Base-by-base conservation (phyloP, 169 alveolate species). In the Theileria orientalis region DNA sequence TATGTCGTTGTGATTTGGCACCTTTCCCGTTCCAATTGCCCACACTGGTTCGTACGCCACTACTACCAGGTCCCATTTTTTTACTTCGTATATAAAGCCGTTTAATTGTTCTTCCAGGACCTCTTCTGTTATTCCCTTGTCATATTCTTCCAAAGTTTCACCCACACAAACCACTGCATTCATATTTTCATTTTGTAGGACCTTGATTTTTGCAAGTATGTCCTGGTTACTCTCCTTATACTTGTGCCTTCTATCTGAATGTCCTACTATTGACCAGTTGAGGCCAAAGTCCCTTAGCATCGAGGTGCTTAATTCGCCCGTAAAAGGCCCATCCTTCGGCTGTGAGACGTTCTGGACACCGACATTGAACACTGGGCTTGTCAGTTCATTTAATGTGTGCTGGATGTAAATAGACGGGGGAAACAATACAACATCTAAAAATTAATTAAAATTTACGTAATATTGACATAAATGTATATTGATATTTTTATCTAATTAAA, bases 11-110 rank as follows among this genome's bases (percentile, higher is more conserved):
- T 98, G 97, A 29, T 98, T 83, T 14, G 99, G 99, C 25, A 96
- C 97, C 72, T 91, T 94, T 70, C 99, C 99, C 33, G 99, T 98
- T 44, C 99, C 99, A 62, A 97, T 97, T 63, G 99, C 99, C 99
- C 99, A 97, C 21, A 97, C 97, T 19, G 99, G 99, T 82, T 98
- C 99, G 93, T 98, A 95, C 41, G 99, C 99, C 47, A 98, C 89
- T 42, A 97, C 99, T 29, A 97, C 92, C 80, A 92, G 91, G 51
- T 82, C 80, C 97, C 98, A 95, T 83, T 96, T 91, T 41, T 88
- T 77, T 63, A 91, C 89, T 37, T 89, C 91, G 52, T 83, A 90
- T 29, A 74, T 42, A 69, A 92, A 84, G n/a, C 85, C 90, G 59
- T 87, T 84, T 29, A 98, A 90, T 92, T 98, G 98, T 8, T 83